Conservation (phyloP, 2,329 filamentous ascomycete species). For the Penicillium expansum region DNA sequence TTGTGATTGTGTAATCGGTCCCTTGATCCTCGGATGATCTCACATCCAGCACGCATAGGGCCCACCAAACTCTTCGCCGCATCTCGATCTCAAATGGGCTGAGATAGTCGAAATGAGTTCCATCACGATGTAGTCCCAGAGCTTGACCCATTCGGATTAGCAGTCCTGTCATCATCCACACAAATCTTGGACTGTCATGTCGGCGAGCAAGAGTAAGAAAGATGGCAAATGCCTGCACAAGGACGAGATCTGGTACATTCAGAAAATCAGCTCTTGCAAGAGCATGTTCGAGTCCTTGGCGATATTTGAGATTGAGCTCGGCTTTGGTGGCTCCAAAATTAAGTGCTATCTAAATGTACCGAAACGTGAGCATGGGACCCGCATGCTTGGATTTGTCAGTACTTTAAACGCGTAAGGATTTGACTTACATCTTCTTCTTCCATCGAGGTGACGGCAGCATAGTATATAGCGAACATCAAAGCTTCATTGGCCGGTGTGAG, state of each 20-base stretch:
- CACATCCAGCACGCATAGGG: slow-evolving; percentile 53
- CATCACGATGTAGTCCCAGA: slow-evolving; percentile 22
- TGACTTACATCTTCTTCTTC: slow-evolving; percentile 55
- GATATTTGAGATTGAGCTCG: slow-evolving; percentile 20
- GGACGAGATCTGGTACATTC: slow-evolving; percentile 15
- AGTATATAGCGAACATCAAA: slow-evolving; percentile 58
- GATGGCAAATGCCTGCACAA: slow-evolving; percentile 20
- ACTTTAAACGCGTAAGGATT: background rate
- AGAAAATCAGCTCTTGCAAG: slow-evolving; percentile 24
- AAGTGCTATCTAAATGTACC: slow-evolving; percentile 3
- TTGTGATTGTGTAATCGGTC: slow-evolving; percentile 58
- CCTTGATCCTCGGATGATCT: slow-evolving; percentile 63
- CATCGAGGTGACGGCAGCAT: slow-evolving; percentile 56
- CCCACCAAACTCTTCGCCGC: slow-evolving; percentile 41
- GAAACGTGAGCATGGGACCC: background rate
- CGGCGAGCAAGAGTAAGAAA: slow-evolving; percentile 20
- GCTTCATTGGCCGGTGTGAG: slow-evolving; percentile 51
- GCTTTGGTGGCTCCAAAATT: slow-evolving; percentile 22
- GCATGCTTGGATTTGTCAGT: background rate
- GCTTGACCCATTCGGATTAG: slow-evolving; percentile 21
- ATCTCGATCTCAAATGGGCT: slow-evolving; percentile 52
- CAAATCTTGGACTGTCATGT: slow-evolving; percentile 22
- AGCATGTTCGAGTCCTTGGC: slow-evolving; percentile 19
- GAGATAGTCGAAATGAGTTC: slow-evolving; percentile 34
- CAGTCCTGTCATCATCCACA: slow-evolving; percentile 27